Evolutionary conservation across 2,329 filamentous ascomycete genomes (phyloP).

Genomic region (Drechslerella dactyloides): DNA sequence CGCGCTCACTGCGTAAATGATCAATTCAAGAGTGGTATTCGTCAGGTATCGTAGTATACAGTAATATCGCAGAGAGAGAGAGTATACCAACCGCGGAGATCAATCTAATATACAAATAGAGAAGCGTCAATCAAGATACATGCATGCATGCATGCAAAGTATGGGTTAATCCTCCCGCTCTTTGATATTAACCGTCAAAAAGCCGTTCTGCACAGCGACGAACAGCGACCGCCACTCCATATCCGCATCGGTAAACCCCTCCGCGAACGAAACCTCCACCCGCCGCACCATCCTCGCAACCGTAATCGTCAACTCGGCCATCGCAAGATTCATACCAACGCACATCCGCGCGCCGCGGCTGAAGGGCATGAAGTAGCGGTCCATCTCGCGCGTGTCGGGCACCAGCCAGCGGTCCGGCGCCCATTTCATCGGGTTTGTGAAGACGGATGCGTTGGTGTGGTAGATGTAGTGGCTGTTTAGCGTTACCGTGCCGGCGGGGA

Average conservation of each 20-base stretch:
- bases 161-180: slow-evolving; percentile 32
- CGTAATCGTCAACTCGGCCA: slow-evolving; percentile 1
- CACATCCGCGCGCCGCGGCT: slow-evolving; percentile 1
- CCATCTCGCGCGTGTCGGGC: slow-evolving; percentile 2
- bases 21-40: no score
- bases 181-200: slow-evolving; percentile 23
- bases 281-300: slow-evolving; percentile 5
- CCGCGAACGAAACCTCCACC: slow-evolving; percentile 9
- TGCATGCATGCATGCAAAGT: not conserved
- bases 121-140: not conserved
- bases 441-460: not conserved
- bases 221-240: slow-evolving; percentile 39
- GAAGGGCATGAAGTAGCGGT: slow-evolving; percentile 6
- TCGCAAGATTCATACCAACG: slow-evolving; percentile 13
- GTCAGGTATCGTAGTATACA: no score
- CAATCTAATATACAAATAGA: no score
- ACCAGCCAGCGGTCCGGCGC: slow-evolving; percentile 2
- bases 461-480: slow-evolving; percentile 9
- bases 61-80: no score
- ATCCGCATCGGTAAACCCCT: slow-evolving; percentile 31
- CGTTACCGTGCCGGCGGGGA: not conserved
- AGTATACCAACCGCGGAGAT: no score
- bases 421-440: not conserved
- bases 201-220: slow-evolving; percentile 32
- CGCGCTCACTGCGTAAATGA: no score